A percentile compares a stretch with the other conserved stretches of the same genome.
Evolutionary conservation across 345 rosid species (phyloP).

Genomic region (Eucalyptus coolabah): DNA sequence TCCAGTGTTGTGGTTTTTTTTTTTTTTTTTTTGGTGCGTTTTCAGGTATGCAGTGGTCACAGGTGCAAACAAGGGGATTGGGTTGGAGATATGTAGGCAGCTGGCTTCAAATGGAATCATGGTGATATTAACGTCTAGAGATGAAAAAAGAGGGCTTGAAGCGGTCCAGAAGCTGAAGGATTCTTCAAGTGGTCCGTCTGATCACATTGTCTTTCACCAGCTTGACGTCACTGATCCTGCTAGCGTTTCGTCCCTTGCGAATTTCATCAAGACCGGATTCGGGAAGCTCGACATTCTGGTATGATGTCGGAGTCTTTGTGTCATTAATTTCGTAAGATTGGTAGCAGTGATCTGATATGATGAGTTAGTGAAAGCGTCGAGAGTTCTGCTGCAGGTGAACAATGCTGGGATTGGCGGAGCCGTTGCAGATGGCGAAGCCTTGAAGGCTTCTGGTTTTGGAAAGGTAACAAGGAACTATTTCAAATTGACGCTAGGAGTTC

Average conservation of each 20-base stretch:
- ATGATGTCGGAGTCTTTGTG: background rate
- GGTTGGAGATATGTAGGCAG: slow-evolving; percentile 13
- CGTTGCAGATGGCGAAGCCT: background rate
- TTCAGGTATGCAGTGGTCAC: background rate
- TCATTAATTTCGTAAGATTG: background rate
- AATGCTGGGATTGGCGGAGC: slow-evolving; percentile 7
- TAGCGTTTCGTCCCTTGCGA: slow-evolving; percentile 6
- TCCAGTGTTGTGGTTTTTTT: background rate
- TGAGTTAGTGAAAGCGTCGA: background rate
- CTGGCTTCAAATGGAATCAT: slow-evolving; percentile 2
- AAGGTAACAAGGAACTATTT: background rate
- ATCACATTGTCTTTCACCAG: slow-evolving; percentile 3
- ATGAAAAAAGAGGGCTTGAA: slow-evolving; percentile 10
- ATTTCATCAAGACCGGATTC: background rate
- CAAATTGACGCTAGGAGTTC: background rate
- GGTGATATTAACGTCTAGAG: slow-evolving; percentile 15
- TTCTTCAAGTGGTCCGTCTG: background rate
- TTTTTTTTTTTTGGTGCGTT: background rate
- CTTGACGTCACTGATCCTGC: slow-evolving; percentile 7
- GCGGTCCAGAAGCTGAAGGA: slow-evolving; percentile 1
- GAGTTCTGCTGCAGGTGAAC: slow-evolving; percentile 1
- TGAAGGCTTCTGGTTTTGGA: background rate
- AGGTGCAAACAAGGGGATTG: slow-evolving; percentile 3
- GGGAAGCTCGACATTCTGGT: slow-evolving; percentile 21
- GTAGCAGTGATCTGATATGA: background rate